Percentiles rank a stretch among this genome's conserved stretches.
phyloP scores from a whole-genome alignment of 768 basidiomycete species.

The Sutorius australiensis region DNA sequence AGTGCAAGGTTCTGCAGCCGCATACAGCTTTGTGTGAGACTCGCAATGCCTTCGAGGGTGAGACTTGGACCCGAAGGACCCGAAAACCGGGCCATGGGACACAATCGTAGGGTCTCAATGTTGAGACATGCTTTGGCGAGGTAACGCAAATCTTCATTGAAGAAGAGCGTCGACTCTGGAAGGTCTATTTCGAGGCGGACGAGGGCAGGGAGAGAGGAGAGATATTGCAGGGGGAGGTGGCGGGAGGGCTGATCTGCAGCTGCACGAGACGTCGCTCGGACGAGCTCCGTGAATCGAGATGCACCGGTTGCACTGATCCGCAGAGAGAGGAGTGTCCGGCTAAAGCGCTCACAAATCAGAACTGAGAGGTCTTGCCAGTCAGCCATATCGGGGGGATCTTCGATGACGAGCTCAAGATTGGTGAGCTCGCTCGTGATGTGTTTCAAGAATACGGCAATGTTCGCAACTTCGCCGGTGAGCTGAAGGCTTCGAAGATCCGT shows the following conservation, averaged over 20 bases:
- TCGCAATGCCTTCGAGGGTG: slow-evolving; percentile 59
- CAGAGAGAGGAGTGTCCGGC: slow-evolving; percentile 54
- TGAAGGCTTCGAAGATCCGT: slow-evolving; percentile 55
- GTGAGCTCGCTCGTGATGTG: slow-evolving; percentile 62
- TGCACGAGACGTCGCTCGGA: slow-evolving; percentile 67
- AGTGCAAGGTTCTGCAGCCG: slow-evolving; percentile 62
- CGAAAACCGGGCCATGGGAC: slow-evolving; percentile 66
- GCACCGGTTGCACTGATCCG: slow-evolving; percentile 63
- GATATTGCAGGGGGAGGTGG: slow-evolving; percentile 57
- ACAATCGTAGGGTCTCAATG: slow-evolving; percentile 64
- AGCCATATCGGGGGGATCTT: slow-evolving; percentile 69
- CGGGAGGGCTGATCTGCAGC: slow-evolving; percentile 51
- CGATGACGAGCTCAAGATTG: slow-evolving; percentile 72
- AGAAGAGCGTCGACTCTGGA: slow-evolving; percentile 69
- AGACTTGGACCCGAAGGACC: slow-evolving; percentile 49
- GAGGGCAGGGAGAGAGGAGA: slow-evolving; percentile 52
- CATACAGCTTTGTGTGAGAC: slow-evolving; percentile 54
- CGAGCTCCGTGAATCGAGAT: slow-evolving; percentile 77
- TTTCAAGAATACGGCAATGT: slow-evolving; percentile 67
- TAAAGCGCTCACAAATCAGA: slow-evolving; percentile 61
- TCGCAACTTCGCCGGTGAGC: slow-evolving; percentile 66
- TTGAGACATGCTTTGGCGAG: slow-evolving; percentile 62
- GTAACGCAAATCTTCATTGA: slow-evolving; percentile 53
- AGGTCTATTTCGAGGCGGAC: slow-evolving; percentile 72
- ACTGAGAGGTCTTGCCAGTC: slow-evolving; percentile 74